phyloP scores from a whole-genome alignment of 768 basidiomycete genomes.

The Cystobasidium onofrii region DNA sequence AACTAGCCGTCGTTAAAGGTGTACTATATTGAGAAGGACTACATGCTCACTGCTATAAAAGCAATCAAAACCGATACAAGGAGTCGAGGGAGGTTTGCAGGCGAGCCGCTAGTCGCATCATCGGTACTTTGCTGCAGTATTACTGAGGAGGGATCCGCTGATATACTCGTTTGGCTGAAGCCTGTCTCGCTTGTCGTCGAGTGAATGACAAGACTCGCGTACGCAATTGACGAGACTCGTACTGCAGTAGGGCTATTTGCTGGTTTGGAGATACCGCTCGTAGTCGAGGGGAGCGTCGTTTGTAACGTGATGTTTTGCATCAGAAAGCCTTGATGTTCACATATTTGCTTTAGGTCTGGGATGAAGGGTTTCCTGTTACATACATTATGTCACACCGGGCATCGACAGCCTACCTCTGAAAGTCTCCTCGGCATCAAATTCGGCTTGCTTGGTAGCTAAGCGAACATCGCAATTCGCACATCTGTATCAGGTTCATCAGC shows the following conservation, averaged over 20 bases:
- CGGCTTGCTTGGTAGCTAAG: conserved; percentile 12
- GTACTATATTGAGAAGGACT: no score
- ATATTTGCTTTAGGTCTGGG: neutral
- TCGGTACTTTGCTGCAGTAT: no score
- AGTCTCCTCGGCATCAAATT: neutral
- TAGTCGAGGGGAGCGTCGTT: neutral
- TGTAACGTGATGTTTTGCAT: conserved; percentile 4
- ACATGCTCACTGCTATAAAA: no score
- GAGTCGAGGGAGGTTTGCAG: no score
- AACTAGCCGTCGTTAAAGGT: no score
- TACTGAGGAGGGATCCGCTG: no score
- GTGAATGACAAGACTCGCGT: conserved; percentile 12
- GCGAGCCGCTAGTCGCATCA: no score
- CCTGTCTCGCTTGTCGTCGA: no score
- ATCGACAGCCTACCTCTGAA: neutral
- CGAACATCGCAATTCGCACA: conserved; percentile 12
- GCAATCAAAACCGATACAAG: no score
- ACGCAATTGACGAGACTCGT: neutral
- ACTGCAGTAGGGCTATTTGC: neutral
- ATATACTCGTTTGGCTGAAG: no score
- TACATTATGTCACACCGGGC: neutral
- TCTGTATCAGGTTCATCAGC: neutral
- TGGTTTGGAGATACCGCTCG: neutral
- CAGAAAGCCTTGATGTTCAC: neutral
- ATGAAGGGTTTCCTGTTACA: neutral